Evolutionary conservation across 1,284 basidiomycete genomes (phyloP).

Genomic region (Moniliella sp.): DNA sequence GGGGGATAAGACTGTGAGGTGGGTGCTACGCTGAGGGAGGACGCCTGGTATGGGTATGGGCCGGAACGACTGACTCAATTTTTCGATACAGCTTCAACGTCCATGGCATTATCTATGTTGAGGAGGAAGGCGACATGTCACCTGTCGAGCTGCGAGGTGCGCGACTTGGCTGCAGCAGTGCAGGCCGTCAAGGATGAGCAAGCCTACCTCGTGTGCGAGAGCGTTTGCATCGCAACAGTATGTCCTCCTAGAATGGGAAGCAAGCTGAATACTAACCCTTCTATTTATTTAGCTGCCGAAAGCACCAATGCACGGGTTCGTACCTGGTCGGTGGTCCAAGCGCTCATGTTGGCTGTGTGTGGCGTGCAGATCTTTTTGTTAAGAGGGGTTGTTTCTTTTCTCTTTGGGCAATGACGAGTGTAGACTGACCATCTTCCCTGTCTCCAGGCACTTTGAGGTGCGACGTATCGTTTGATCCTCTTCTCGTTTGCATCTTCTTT

Average conservation of each 20-base stretch:
- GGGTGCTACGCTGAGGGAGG: conserved; percentile 33
- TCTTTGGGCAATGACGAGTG: neutral
- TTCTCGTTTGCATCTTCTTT: too few species aligned
- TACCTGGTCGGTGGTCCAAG: conserved; percentile 92
- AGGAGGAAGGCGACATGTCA: conserved; percentile 49
- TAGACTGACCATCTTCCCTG: neutral
- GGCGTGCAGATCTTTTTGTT: conserved; percentile 95
- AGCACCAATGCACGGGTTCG: conserved; percentile 69
- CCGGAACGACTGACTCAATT: neutral
- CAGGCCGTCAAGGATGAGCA: conserved; percentile 92
- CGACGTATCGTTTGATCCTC: conserved; percentile 13
- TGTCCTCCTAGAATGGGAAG: conserved; percentile 8
- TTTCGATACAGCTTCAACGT: conserved; percentile 64
- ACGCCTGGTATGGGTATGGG: too few species aligned
- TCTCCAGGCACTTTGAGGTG: conserved; percentile 14
- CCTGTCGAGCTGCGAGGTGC: conserved; percentile 90
- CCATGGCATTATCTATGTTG: conserved; percentile 80
- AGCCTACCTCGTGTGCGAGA: conserved; percentile 93
- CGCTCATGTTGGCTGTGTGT: conserved; percentile 62
- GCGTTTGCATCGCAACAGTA: conserved; percentile 66
- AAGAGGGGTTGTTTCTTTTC: conserved; percentile 40
- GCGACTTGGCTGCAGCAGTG: conserved; percentile 60
- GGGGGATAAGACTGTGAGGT: conserved; percentile 81
- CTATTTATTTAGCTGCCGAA: conserved; percentile 33
- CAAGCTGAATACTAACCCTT: neutral